These are phyloP conservation scores for Chrysanthemum makinoi DNA, from an alignment of 129 eudicot genomes.

Conservation along the genomic window DNA sequence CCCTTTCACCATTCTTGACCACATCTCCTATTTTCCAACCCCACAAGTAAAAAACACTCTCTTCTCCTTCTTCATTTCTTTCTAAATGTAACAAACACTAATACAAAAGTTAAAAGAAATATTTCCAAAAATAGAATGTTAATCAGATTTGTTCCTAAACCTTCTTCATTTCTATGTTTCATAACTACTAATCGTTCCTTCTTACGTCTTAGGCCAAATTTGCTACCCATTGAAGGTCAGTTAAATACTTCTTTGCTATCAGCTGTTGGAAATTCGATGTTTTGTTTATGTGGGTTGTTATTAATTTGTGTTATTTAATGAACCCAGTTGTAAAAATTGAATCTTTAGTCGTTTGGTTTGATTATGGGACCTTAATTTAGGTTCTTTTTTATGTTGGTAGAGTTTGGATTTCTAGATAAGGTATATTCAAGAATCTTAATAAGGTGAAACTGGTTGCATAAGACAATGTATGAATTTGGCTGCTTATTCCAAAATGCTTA, in stretches of 20 bases:
- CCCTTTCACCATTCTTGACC: neutral
- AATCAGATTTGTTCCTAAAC: conserved; percentile 2
- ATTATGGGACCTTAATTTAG: neutral
- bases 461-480: too few relatives aligned
- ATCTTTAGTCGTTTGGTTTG: neutral
- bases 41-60: neutral
- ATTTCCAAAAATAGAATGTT: neutral
- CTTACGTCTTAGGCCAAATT: neutral
- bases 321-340: neutral
- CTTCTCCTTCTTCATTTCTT: neutral
- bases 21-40: conserved; percentile 3
- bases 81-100: neutral
- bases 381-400: neutral
- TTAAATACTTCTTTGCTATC: too few relatives aligned
- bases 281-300: neutral
- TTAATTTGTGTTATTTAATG: neutral
- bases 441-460: too few relatives aligned
- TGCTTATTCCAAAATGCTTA: too few relatives aligned
- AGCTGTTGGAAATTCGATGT: too few relatives aligned
- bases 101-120: neutral
- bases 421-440: neutral
- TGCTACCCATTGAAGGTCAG: neutral
- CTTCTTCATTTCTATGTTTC: conserved; percentile 16
- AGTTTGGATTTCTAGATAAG: neutral
- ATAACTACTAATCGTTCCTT: conserved; percentile 14